Conservation (phyloP, 1,139 yeast species). For the Nakaseomyces delphensis region DNA sequence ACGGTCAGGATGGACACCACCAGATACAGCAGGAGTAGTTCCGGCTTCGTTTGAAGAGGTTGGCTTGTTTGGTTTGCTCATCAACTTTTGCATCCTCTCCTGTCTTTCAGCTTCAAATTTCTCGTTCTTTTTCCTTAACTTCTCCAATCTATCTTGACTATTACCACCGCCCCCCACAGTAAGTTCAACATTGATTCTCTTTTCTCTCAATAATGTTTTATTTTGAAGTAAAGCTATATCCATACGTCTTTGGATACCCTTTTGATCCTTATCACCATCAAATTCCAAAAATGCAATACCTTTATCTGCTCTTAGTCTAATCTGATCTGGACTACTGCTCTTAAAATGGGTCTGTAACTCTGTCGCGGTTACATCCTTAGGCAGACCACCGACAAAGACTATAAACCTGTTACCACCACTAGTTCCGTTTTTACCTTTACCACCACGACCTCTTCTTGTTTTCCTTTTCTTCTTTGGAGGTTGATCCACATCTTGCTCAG, state of each 20-base stretch:
- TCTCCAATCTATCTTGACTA: conserved; percentile 56
- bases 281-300: conserved; percentile 94
- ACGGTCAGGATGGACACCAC: conserved; percentile 30
- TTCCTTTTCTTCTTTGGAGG: conserved; percentile 56
- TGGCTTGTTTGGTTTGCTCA: conserved; percentile 13
- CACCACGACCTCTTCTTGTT: conserved; percentile 63
- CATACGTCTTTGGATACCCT: conserved; percentile 67
- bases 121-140: conserved; percentile 71
- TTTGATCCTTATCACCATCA: conserved; percentile 42
- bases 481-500: conserved; percentile 27
- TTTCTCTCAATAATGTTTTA: conserved; percentile 54
- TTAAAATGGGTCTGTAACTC: conserved; percentile 70
- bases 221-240: conserved; percentile 78
- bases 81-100: conserved; percentile 37
- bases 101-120: conserved; percentile 59
- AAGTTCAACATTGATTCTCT: conserved; percentile 87
- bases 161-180: conserved; percentile 99
- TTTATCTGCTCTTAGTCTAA: conserved; percentile 72
- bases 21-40: conserved; percentile 6
- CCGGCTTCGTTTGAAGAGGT: conserved; percentile 5
- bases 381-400: conserved; percentile 86
- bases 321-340: conserved; percentile 58
- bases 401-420: conserved; percentile 72
- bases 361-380: conserved; percentile 56
- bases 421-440: conserved; percentile 48